Base-by-base conservation (phyloP, 148 eudicot genomes). In the Chenopodium album region DNA sequence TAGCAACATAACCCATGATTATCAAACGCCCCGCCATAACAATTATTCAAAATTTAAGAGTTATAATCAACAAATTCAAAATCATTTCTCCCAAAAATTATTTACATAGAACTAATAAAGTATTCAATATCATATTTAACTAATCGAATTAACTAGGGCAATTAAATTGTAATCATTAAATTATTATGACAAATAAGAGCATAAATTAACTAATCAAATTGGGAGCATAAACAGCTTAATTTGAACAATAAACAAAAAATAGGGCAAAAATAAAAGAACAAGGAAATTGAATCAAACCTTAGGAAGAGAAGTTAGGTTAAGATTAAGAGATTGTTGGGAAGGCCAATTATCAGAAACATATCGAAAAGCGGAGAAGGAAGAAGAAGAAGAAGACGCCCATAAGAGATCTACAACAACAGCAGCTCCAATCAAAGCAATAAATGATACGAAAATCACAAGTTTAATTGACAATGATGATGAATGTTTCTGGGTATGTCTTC, bases 381-480 rank as follows among this genome's bases (percentile, higher is more conserved):
- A 84, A 7, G 95, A 89, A 19, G 97, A 92, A 31, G 98, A 92
- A 50, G 98, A 91, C 9, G 95, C 94, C 98, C 97, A 93, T 2
- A 89, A 83, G 29, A 92, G 87, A 87, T 94, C 98, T 63, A 82
- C 89, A 59, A 94, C 32, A 4, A 94, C 84, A 77, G 85, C 90
- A 17, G 79, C 85, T 56, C 90, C 95, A n/a, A 93, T 86, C 48
- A 94, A 85, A 4, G 78, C 89, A 1, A 84, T 76, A 68, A 88
- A 82, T 12, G 85, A 82, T 13, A 86, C 4, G 4, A 84, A n/a
- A 3, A 88, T 52, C 19, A 82, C 75, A 7, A 84, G 48, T 47
- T 86, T 88, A 3, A 80, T 3, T 16, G 86, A 81, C 4, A 81
- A 14, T 56, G 44, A 11, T 31, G 34, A 26, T 60, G 81, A 63